phyloP scores from a whole-genome alignment of 257 asterid genomes.

The Schizonepeta tenuifolia region DNA sequence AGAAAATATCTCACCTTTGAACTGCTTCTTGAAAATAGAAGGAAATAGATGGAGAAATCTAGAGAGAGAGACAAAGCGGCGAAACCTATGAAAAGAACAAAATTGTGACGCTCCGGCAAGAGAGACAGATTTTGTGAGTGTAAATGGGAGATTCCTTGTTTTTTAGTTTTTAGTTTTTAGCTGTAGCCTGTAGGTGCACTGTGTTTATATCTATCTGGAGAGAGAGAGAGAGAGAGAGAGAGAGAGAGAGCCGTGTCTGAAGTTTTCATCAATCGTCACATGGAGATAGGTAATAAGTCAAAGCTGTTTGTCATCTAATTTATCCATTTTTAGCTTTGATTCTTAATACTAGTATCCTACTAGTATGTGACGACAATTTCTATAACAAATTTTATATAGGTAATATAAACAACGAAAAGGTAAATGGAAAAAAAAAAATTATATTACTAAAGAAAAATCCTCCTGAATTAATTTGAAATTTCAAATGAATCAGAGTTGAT shows the following conservation, averaged over 20 bases:
- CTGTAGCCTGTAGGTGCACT: conserved; percentile 27
- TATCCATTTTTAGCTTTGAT: background rate
- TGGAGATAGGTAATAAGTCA: conserved; percentile 15
- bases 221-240: background rate
- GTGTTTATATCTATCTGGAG: conserved; percentile 1
- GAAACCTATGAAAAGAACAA: conserved; percentile 30
- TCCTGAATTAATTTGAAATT: background rate
- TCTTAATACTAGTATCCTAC: background rate
- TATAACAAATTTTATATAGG: background rate
- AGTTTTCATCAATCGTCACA: conserved; percentile 29
- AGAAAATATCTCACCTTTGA: conserved; percentile 38
- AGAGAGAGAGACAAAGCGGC: conserved; percentile 34
- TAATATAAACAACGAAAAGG: background rate
- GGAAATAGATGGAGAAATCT: background rate
- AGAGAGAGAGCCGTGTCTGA: conserved; percentile 16
- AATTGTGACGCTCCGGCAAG: conserved; percentile 35
- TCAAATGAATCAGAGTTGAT: conserved; percentile 1
- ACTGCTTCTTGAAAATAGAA: conserved; percentile 28
- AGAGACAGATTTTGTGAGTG: conserved; percentile 32
- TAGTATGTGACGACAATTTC: background rate
- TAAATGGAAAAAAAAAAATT: background rate
- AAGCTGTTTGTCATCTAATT: background rate
- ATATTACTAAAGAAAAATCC: background rate
- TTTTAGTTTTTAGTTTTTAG: conserved; percentile 26
- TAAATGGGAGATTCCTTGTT: conserved; percentile 19